phyloP scores from a whole-genome alignment of 2,329 filamentous ascomycete genomes.

The Cytospora leucostoma region DNA sequence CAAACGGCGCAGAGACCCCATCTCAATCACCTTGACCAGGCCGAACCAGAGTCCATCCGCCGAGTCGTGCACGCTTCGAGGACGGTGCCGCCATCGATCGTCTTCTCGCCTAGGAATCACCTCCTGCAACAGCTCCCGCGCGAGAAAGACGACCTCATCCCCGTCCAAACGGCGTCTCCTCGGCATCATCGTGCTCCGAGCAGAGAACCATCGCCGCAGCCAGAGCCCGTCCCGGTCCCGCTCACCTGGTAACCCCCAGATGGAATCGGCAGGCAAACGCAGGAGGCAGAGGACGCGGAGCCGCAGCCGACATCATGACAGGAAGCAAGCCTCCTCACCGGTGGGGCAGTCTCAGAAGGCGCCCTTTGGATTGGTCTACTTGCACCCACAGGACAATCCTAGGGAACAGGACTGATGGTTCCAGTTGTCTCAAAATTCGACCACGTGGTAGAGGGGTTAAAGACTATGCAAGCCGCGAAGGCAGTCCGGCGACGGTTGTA shows the following conservation, averaged over 20 bases:
- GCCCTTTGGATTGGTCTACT: conserved; percentile 22
- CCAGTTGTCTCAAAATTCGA: not conserved
- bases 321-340: conserved; percentile 20
- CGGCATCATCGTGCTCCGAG: conserved; percentile 36
- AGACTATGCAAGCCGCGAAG: not conserved
- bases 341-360: conserved; percentile 20
- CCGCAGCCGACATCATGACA: conserved; percentile 36
- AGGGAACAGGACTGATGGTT: conserved; percentile 8
- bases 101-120: conserved; percentile 36
- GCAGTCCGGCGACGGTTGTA: not conserved
- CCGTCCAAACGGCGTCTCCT: conserved; percentile 37
- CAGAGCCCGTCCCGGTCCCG: conserved; percentile 43
- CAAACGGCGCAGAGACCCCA: conserved; percentile 40
- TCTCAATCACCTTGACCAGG: conserved; percentile 31
- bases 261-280: conserved; percentile 29
- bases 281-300: conserved; percentile 43
- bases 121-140: conserved; percentile 31
- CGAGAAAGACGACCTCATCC: conserved; percentile 34
- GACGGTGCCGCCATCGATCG: conserved; percentile 44
- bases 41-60: conserved; percentile 37
- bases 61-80: conserved; percentile 44
- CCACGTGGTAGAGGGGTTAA: not conserved
- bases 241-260: conserved; percentile 30
- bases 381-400: conserved; percentile 3
- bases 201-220: conserved; percentile 35